A percentile compares a stretch with the other conserved stretches of the same genome.
phyloP scores from a whole-genome alignment of 108 stramenopile genomes.

The Nitzschia sp. region DNA sequence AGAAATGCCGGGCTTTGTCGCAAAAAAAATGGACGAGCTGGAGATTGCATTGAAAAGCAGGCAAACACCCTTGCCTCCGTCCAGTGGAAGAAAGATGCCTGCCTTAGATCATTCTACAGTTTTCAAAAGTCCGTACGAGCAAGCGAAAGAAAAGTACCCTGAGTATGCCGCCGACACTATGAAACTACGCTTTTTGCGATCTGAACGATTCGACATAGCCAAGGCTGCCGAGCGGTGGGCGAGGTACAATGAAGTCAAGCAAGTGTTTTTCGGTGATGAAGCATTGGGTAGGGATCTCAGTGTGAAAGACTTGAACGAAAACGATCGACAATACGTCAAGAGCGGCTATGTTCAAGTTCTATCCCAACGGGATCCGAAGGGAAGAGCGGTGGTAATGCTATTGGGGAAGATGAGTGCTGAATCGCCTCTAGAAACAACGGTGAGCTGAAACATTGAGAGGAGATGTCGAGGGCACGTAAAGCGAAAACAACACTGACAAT shows the following conservation, averaged over 20 bases:
- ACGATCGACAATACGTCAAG: slow-evolving; percentile 8
- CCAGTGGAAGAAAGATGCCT: no score
- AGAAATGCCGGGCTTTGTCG: slow-evolving; percentile 4
- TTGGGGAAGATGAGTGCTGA: background rate
- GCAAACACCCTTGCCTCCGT: background rate
- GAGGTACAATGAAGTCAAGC: slow-evolving; percentile 10
- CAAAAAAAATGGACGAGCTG: slow-evolving; percentile 13
- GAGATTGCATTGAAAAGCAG: background rate
- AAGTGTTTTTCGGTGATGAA: slow-evolving; percentile 21
- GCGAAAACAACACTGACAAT: background rate
- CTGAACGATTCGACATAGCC: background rate
- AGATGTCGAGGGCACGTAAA: no score
- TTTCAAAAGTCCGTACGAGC: background rate
- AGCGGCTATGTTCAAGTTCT: slow-evolving; percentile 22
- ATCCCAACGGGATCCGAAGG: slow-evolving; percentile 25
- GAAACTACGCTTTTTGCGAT: background rate
- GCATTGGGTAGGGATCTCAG: background rate
- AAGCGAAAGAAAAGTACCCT: slow-evolving; percentile 67
- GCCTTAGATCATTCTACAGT: no score
- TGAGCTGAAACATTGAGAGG: background rate
- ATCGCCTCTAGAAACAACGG: background rate
- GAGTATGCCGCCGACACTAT: slow-evolving; percentile 20
- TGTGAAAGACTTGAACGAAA: slow-evolving; percentile 20
- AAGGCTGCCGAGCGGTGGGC: slow-evolving; percentile 22
- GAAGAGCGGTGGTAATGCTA: slow-evolving; percentile 21